Conservation (phyloP, 129 eudicot species). For the carrot (Daucus carota) region DH1_v3.0 NC_030383.2:61597001-61597500, state of each 20-base stretch:
- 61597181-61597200: conserved; percentile 87
- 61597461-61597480: neutral
- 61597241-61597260: conserved; percentile 75
- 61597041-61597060: neutral
- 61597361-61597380: neutral
- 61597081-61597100: neutral
- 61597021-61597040: neutral
- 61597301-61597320: neutral
- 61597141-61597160: conserved; percentile 15
- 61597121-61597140: neutral
- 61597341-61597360: too few species aligned
- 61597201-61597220: conserved; percentile 82
- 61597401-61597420: neutral
- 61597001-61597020: neutral
- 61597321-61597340: neutral
- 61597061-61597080: neutral
- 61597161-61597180: conserved; percentile 91
- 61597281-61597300: conserved; percentile 19
- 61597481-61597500: neutral
- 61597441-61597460: neutral
- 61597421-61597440: neutral
- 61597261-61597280: conserved; percentile 81
- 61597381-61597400: neutral
- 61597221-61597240: conserved; percentile 82
- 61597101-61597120: neutral